phyloP scores from a whole-genome alignment of 352 stramenopile species.

The Phytophthora hybrid region DNA sequence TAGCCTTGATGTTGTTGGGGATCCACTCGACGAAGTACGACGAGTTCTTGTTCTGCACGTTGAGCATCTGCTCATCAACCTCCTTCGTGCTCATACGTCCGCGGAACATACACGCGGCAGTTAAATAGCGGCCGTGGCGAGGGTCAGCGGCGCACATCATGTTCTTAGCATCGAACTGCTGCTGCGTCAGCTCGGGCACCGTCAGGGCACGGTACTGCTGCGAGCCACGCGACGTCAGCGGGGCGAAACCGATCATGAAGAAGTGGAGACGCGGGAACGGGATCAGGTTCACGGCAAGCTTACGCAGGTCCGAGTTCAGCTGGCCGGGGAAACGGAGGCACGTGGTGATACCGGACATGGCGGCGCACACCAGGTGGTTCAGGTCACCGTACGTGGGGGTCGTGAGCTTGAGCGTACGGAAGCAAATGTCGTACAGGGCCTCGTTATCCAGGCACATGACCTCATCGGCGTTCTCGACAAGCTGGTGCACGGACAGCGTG shows the following conservation, averaged over 20 bases:
- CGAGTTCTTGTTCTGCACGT: constrained; percentile 99
- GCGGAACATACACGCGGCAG: constrained; percentile 99
- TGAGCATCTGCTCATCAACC: constrained; percentile 99
- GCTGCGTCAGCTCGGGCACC: constrained; percentile 98
- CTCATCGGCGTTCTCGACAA: constrained; percentile 99
- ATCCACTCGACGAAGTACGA: constrained; percentile 99
- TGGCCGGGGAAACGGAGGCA: constrained; percentile 98
- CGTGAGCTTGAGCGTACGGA: constrained; percentile 99
- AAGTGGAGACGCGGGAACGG: constrained; percentile 99
- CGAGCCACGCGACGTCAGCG: constrained; percentile 95
- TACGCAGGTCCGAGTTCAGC: constrained; percentile 99
- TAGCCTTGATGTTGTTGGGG: constrained; percentile 99
- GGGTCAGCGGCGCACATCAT: constrained; percentile 99
- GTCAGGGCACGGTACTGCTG: constrained; percentile 98
- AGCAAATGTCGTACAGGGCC: constrained; percentile 99
- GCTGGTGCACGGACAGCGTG: constrained; percentile 98
- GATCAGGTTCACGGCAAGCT: constrained; percentile 99
- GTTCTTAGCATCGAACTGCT: constrained; percentile 99
- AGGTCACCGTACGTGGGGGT: constrained; percentile 99
- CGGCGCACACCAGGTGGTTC: constrained; percentile 99
- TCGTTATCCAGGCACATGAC: constrained; percentile 99
- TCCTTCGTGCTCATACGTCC: constrained; percentile 99
- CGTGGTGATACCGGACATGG: constrained; percentile 99
- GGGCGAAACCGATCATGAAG: constrained; percentile 99
- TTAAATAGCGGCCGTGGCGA: constrained; percentile 99